phyloP scores from a whole-genome alignment of 176 grass and related monocot species.

The Carex parvula region DNA sequence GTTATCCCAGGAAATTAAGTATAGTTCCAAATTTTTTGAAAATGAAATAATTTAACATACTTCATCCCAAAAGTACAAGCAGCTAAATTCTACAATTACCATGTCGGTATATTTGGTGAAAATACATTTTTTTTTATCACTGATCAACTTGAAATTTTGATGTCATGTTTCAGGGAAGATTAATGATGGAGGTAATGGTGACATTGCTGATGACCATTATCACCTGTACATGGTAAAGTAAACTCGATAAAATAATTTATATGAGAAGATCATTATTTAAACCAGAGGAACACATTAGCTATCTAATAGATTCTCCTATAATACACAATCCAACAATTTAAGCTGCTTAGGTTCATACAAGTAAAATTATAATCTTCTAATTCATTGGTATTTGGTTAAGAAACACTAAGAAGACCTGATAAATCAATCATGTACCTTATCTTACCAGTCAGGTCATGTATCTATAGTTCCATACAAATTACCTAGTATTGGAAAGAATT shows the following conservation, averaged over 20 bases:
- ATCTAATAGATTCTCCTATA: neutral
- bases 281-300: neutral
- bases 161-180: conserved; percentile 33
- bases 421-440: neutral
- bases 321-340: neutral
- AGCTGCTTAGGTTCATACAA: neutral
- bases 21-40: neutral
- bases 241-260: neutral
- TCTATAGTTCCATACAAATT: neutral
- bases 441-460: neutral
- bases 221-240: conserved; percentile 47
- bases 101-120: neutral
- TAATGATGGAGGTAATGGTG: conserved; percentile 46
- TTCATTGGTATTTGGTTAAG: neutral
- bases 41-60: neutral
- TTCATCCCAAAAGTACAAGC: neutral
- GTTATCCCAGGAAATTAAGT: conserved; percentile 52
- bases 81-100: neutral
- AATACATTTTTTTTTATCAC: neutral
- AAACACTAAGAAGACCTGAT: neutral
- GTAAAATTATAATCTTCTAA: neutral
- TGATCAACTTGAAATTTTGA: neutral
- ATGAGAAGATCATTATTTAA: neutral
- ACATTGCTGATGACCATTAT: conserved; percentile 60
- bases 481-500: neutral